A percentile compares a stretch with the other conserved stretches of the same genome.
Conservation (phyloP, 2,329 filamentous ascomycete genomes). For the Exophiala bonariae region DNA sequence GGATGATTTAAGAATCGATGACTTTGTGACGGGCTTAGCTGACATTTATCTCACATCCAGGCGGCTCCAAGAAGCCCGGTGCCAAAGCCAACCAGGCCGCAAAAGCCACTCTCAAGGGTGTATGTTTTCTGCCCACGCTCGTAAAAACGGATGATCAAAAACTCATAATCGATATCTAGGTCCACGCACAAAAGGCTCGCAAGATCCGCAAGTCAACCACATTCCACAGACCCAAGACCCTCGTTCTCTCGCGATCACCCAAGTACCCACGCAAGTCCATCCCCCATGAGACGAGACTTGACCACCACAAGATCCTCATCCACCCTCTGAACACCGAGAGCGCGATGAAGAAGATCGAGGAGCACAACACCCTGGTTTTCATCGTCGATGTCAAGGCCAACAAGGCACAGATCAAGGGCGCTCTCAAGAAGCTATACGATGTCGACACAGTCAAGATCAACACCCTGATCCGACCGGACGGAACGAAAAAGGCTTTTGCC, state of each 20-base stretch:
- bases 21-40: slow-evolving; percentile 2
- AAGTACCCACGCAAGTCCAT: slow-evolving; percentile 98
- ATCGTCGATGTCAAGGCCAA: slow-evolving; percentile 97
- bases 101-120: slow-evolving; percentile 93
- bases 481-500: slow-evolving; percentile 98
- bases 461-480: slow-evolving; percentile 94
- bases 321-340: slow-evolving; percentile 99
- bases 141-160: slow-evolving; percentile 10
- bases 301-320: slow-evolving; percentile 96
- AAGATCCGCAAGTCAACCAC: slow-evolving; percentile 91
- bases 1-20: background rate
- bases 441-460: slow-evolving; percentile 99
- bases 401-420: slow-evolving; percentile 99
- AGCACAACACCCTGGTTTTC: slow-evolving; percentile 99
- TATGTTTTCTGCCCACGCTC: slow-evolving; percentile 55
- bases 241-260: slow-evolving; percentile 82
- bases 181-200: slow-evolving; percentile 79
- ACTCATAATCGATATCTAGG: slow-evolving; percentile 45
- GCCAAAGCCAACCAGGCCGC: slow-evolving; percentile 85
- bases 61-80: slow-evolving; percentile 57
- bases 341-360: slow-evolving; percentile 99
- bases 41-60: slow-evolving; percentile 10
- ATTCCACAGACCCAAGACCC: slow-evolving; percentile 98
- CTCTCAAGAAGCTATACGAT: slow-evolving; percentile 99
- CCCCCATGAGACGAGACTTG: slow-evolving; percentile 83